Evolutionary conservation across 805 yeast genomes (phyloP).

Genomic region (Wickerhamomyces alni): DNA sequence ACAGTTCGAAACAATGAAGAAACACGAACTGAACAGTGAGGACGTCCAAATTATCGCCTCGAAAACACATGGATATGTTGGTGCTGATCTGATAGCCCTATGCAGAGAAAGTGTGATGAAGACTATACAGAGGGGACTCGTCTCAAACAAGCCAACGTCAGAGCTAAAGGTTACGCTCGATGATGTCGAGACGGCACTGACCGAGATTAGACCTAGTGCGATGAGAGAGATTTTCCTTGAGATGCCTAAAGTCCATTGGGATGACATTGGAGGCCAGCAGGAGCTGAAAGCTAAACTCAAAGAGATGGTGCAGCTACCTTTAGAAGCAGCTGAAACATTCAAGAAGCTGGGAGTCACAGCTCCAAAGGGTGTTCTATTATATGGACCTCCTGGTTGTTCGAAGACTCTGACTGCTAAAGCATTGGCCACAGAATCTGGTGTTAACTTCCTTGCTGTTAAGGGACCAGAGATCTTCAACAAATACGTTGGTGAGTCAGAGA

Average conservation of each 20-base stretch:
- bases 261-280: constrained; percentile 94
- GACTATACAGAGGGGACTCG: constrained; percentile 61
- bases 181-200: constrained; percentile 68
- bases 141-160: constrained; percentile 19
- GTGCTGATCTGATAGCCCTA: constrained; percentile 88
- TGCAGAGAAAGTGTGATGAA: constrained; percentile 85
- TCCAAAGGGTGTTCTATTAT: constrained; percentile 87
- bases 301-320: constrained; percentile 90
- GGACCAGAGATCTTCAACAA: constrained; percentile 96
- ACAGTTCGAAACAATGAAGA: constrained; percentile 47
- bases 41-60: constrained; percentile 62
- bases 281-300: constrained; percentile 71
- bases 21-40: constrained; percentile 44
- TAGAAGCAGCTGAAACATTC: constrained; percentile 77
- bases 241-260: constrained; percentile 91
- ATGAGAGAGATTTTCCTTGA: constrained; percentile 94
- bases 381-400: constrained; percentile 99
- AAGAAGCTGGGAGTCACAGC: constrained; percentile 73
- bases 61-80: constrained; percentile 94
- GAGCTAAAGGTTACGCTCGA: constrained; percentile 40
- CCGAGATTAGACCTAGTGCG: constrained; percentile 89
- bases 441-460: constrained; percentile 89
- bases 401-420: constrained; percentile 95
- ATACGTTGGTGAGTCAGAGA: constrained; percentile 93
- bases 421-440: constrained; percentile 89